Conservation (phyloP, 2,329 filamentous ascomycete genomes). For the Talaromyces marneffei region DNA sequence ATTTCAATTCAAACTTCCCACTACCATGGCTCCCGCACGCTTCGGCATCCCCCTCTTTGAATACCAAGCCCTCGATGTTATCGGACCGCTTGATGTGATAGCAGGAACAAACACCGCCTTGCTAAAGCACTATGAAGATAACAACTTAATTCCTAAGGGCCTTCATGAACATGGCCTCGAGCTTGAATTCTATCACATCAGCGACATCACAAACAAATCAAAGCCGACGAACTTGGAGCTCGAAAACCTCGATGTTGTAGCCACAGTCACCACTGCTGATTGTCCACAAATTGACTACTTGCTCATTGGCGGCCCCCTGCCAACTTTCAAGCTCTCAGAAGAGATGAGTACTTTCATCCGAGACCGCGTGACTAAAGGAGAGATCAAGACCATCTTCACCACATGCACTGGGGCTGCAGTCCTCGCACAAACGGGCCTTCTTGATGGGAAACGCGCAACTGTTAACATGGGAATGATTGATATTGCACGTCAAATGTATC, state of each 20-base stretch:
- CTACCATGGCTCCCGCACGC: constrained; percentile 12
- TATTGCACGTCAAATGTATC: not conserved
- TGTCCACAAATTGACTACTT: constrained; percentile 12
- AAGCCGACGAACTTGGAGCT: not conserved
- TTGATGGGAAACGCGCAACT: constrained; percentile 8
- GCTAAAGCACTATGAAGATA: not conserved
- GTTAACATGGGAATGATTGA: not conserved
- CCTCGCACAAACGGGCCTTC: constrained; percentile 13
- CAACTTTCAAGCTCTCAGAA: constrained; percentile 2
- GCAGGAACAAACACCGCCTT: not conserved
- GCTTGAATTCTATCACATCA: constrained; percentile 13
- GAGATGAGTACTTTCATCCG: constrained; percentile 8
- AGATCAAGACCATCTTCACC: constrained; percentile 14
- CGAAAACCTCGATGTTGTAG: constrained; percentile 5
- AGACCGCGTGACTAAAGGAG: not conserved
- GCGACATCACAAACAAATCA: not conserved
- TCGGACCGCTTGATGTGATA: constrained; percentile 9
- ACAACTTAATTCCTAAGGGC: not conserved
- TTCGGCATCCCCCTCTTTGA: constrained; percentile 10
- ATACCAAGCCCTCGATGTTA: constrained; percentile 12
- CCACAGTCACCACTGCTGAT: constrained; percentile 4
- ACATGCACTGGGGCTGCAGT: constrained; percentile 11
- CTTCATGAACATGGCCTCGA: not conserved
- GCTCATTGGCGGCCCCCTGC: constrained; percentile 4
- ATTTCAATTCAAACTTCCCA: not conserved